Conservation (phyloP, 768 basidiomycete species). For the Clathrus columnatus region DNA sequence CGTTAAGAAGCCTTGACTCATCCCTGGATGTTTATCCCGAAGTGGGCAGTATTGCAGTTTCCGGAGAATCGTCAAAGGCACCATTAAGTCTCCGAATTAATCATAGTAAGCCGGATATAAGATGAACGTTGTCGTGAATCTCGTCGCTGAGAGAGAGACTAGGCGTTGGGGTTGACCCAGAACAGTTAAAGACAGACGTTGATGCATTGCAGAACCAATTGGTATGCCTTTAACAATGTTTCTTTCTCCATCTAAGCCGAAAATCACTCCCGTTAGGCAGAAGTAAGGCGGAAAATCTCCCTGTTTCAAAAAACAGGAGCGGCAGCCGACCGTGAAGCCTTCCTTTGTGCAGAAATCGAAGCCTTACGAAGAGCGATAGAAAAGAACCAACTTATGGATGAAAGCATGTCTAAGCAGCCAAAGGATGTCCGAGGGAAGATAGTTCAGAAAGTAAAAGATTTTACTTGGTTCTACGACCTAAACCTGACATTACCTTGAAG, state of each 20-base stretch:
- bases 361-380: not conserved
- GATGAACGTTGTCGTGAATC: too few species aligned
- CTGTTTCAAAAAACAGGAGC: not conserved
- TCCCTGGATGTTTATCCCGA: not conserved
- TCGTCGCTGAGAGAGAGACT: too few species aligned
- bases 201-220: not conserved
- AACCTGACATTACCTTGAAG: too few species aligned
- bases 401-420: too few species aligned
- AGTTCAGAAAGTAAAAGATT: too few species aligned
- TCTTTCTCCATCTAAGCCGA: not conserved
- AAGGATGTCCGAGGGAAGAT: too few species aligned
- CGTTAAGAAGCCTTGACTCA: not conserved
- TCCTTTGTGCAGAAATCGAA: not conserved
- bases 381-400: too few species aligned
- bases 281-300: not conserved
- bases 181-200: not conserved
- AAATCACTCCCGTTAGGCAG: not conserved
- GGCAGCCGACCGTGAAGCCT: not conserved
- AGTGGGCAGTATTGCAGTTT: not conserved
- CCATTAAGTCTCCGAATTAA: too few species aligned
- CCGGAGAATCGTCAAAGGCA: not conserved
- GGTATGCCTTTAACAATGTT: not conserved
- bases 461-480: too few species aligned
- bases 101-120: too few species aligned
- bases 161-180: not conserved